Evolutionary conservation across 2,329 filamentous ascomycete genomes (phyloP).

Genomic region (Decorospora gaudefroyi): DNA sequence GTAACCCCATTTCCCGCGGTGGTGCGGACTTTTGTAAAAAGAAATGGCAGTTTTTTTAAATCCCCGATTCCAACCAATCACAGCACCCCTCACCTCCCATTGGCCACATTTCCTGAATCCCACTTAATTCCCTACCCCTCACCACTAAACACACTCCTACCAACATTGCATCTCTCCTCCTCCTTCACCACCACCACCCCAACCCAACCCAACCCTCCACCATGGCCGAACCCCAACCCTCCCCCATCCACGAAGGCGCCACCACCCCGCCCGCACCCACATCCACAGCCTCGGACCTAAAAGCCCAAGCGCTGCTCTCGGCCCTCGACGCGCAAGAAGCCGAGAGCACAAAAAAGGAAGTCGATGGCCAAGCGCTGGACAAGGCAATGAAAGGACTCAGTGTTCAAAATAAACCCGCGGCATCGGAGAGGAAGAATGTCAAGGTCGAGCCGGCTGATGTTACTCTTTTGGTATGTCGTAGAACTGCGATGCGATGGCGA

Average conservation of each 20-base stretch:
- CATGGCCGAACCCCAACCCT: conserved; percentile 67
- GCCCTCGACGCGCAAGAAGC: conserved; percentile 64
- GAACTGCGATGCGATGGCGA: conserved; percentile 19
- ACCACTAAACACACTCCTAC: background rate
- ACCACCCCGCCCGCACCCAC: conserved; percentile 52
- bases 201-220: conserved; percentile 11
- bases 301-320: conserved; percentile 73
- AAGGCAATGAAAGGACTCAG: conserved; percentile 71
- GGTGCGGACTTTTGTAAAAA: background rate
- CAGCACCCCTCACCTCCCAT: no score
- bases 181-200: background rate
- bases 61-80: no score
- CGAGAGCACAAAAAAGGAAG: conserved; percentile 60
- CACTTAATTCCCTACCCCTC: no score
- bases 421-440: conserved; percentile 56
- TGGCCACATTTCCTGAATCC: no score
- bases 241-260: conserved; percentile 63
- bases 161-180: background rate
- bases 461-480: conserved; percentile 64
- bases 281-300: conserved; percentile 73
- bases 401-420: conserved; percentile 48
- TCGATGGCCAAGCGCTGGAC: conserved; percentile 71
- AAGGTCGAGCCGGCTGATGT: conserved; percentile 78
- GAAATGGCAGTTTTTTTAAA: no score
- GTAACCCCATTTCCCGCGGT: background rate